These are phyloP conservation scores for Aspergillus ellipticus DNA, from an alignment of 495 filamentous ascomycete species.

Conservation along the genomic window DNA sequence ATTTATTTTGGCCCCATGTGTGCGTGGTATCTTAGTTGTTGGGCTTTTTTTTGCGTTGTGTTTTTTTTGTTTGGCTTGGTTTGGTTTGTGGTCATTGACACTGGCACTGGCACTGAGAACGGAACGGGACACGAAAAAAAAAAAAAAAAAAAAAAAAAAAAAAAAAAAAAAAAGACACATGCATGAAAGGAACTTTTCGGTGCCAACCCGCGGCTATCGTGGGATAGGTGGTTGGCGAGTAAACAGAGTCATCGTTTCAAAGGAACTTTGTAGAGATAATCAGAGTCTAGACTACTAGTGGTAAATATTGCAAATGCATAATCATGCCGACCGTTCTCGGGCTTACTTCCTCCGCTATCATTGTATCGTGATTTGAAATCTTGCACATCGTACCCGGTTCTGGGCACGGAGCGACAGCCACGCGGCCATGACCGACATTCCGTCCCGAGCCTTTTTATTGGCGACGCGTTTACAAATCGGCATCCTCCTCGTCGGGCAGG, in stretches of 20 bases:
- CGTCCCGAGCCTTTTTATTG: conserved; percentile 19
- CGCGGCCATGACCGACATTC: conserved; percentile 4
- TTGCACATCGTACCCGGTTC: conserved; percentile 21
- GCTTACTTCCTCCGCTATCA: conserved; percentile 37
- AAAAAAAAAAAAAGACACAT: neutral
- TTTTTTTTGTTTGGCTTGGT: no score
- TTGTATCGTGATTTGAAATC: conserved; percentile 43
- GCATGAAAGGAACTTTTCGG: conserved; percentile 13
- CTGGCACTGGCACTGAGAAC: no score
- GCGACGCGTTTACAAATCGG: conserved; percentile 56
- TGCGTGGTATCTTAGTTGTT: no score
- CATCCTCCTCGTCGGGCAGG: conserved; percentile 93
- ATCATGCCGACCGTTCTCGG: conserved; percentile 38
- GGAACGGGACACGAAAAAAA: no score
- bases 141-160: conserved; percentile 1
- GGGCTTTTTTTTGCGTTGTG: no score
- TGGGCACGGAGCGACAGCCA: conserved; percentile 10
- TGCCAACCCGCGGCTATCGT: conserved; percentile 7
- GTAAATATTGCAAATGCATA: conserved; percentile 37
- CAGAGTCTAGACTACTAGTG: conserved; percentile 44
- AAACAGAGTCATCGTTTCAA: conserved; percentile 13
- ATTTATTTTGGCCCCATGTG: no score
- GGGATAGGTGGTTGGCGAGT: conserved; percentile 7
- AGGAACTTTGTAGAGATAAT: conserved; percentile 34
- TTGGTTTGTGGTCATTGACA: no score